Evolutionary conservation across 352 stramenopile species (phyloP).

Genomic region (Pythium graminicola): DNA sequence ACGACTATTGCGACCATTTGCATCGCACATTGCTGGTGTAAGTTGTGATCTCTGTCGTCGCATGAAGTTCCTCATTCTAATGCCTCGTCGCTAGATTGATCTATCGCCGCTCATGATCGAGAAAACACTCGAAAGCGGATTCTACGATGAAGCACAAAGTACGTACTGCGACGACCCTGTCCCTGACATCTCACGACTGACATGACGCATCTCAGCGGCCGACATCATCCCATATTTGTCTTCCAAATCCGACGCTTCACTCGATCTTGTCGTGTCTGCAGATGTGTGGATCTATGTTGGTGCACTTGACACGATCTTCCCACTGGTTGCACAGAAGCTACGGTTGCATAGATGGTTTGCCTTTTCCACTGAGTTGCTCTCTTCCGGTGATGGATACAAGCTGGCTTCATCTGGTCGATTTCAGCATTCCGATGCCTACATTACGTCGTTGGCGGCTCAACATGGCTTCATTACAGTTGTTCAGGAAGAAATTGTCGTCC

Average conservation of each 20-base stretch:
- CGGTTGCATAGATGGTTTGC: slow-evolving; percentile 36
- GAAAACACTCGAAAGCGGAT: slow-evolving; percentile 51
- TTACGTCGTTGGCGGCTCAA: slow-evolving; percentile 30
- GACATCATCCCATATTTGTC: slow-evolving; percentile 54
- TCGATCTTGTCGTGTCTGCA: slow-evolving; percentile 66
- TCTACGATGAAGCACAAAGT: slow-evolving; percentile 74
- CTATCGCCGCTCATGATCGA: slow-evolving; percentile 78
- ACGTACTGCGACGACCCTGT: slow-evolving; percentile 9
- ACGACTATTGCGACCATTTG: slow-evolving; percentile 51
- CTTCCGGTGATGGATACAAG: slow-evolving; percentile 25
- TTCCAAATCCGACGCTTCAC: slow-evolving; percentile 28
- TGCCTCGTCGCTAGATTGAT: slow-evolving; percentile 39
- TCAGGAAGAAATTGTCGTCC: slow-evolving; percentile 43
- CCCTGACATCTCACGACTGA: not conserved
- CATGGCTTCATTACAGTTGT: slow-evolving; percentile 37
- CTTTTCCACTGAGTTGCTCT: slow-evolving; percentile 66
- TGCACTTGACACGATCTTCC: slow-evolving; percentile 54
- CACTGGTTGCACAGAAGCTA: slow-evolving; percentile 40
- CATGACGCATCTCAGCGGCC: slow-evolving; percentile 20
- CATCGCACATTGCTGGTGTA: slow-evolving; percentile 51
- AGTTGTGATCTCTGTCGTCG: not conserved
- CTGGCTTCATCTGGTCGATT: slow-evolving; percentile 71
- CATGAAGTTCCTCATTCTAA: not conserved
- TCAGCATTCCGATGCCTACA: slow-evolving; percentile 66
- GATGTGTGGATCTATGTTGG: slow-evolving; percentile 89